phyloP scores from a whole-genome alignment of 179 eudicot genomes.

The Patellifolia procumbens region DNA sequence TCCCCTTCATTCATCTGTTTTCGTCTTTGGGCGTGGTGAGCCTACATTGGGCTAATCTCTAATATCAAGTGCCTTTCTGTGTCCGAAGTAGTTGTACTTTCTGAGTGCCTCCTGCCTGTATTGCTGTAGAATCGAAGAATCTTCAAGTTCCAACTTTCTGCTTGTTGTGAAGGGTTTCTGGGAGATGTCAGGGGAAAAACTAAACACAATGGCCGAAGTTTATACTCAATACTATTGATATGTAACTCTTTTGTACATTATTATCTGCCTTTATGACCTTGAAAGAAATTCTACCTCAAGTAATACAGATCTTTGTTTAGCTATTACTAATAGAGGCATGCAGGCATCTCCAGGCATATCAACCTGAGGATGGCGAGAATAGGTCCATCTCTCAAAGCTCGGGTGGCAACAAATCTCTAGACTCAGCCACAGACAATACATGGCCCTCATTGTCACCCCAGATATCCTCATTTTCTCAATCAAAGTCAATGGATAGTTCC shows the following conservation, averaged over 20 bases:
- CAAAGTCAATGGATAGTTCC: constrained; percentile 16
- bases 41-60: neutral
- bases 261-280: neutral
- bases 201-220: neutral
- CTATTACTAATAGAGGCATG: neutral
- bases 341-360: constrained; percentile 19
- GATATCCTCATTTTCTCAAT: constrained; percentile 16
- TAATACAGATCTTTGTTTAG: neutral
- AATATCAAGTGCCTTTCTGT: neutral
- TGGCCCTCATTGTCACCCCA: constrained; percentile 23
- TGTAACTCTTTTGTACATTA: neutral
- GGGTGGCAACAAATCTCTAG: constrained; percentile 17
- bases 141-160: neutral
- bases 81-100: neutral
- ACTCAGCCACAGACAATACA: constrained; percentile 12
- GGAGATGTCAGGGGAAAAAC: neutral
- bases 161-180: neutral
- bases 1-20: neutral
- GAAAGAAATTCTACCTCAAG: neutral
- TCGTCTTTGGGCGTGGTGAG: neutral
- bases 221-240: neutral
- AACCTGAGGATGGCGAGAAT: constrained; percentile 16
- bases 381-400: constrained; percentile 13
- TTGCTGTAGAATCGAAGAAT: neutral
- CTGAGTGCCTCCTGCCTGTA: neutral